These are phyloP conservation scores for Leptodontidium sp. DNA, from an alignment of 2,329 filamentous ascomycete species.

Conservation along the genomic window DNA sequence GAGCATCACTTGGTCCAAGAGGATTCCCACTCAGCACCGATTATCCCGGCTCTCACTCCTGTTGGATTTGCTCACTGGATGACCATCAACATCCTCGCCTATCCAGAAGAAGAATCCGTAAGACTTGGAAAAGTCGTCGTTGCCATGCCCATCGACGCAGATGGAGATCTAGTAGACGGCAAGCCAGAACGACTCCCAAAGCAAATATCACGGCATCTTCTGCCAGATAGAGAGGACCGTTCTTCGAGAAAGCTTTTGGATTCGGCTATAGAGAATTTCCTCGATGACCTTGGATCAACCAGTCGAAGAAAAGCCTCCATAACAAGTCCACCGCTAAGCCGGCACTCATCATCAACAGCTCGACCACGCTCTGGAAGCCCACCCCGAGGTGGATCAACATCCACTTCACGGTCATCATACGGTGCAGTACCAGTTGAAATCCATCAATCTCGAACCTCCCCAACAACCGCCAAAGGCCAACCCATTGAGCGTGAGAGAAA, in stretches of 20 bases:
- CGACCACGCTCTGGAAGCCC: constrained; percentile 13
- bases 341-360: constrained; percentile 36
- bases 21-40: constrained; percentile 59
- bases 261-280: constrained; percentile 61
- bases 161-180: constrained; percentile 65
- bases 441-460: constrained; percentile 38
- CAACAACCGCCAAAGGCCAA: constrained; percentile 37
- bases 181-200: constrained; percentile 79
- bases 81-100: constrained; percentile 74
- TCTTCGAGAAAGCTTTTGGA: constrained; percentile 60
- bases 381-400: constrained; percentile 3
- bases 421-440: constrained; percentile 36
- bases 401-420: constrained; percentile 33
- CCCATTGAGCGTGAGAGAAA: constrained; percentile 49
- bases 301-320: constrained; percentile 48
- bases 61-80: constrained; percentile 77
- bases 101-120: constrained; percentile 77
- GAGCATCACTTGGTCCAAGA: constrained; percentile 72
- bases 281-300: constrained; percentile 54
- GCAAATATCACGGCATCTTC: constrained; percentile 75
- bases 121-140: constrained; percentile 74
- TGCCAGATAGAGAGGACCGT: constrained; percentile 60
- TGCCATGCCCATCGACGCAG: constrained; percentile 71
- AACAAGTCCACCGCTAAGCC: constrained; percentile 39
- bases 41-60: constrained; percentile 71